Conservation (phyloP, 1,139 yeast genomes). For the Blastobotrys raffinosifermentans region DNA sequence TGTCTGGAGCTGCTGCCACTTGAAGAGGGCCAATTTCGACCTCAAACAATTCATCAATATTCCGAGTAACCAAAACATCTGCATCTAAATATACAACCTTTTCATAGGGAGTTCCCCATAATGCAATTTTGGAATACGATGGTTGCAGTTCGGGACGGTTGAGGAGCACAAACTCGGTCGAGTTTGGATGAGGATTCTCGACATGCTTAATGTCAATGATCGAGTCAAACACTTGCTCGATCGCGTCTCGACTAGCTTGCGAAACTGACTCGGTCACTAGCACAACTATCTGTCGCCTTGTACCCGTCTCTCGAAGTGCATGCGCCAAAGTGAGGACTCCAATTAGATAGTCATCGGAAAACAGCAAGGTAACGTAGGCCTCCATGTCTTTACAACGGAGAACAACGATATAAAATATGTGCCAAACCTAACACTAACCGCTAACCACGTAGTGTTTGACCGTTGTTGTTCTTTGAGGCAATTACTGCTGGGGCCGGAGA, state of each 20-base stretch:
- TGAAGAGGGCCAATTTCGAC: slow-evolving; percentile 17
- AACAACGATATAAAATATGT: slow-evolving; percentile 1
- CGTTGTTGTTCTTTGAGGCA: too few relatives aligned
- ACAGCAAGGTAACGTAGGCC: slow-evolving; percentile 65
- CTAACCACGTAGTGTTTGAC: too few relatives aligned
- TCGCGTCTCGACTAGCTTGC: slow-evolving; percentile 18
- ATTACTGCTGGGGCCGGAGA: too few relatives aligned
- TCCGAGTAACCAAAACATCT: slow-evolving; percentile 63
- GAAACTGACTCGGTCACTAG: slow-evolving; percentile 32
- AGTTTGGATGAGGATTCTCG: slow-evolving; percentile 21
- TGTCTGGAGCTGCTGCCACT: slow-evolving; percentile 72
- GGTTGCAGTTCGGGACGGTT: slow-evolving; percentile 68
- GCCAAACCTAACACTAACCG: neutral
- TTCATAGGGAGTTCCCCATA: slow-evolving; percentile 61
- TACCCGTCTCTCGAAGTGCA: slow-evolving; percentile 29
- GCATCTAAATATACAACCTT: slow-evolving; percentile 73
- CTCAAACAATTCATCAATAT: slow-evolving; percentile 40
- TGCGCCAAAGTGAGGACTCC: slow-evolving; percentile 67
- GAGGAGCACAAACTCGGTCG: slow-evolving; percentile 41
- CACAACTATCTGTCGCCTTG: slow-evolving; percentile 25
- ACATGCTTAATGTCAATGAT: slow-evolving; percentile 32
- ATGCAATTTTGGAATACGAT: slow-evolving; percentile 65
- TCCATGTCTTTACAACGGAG: slow-evolving; percentile 6
- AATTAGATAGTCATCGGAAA: slow-evolving; percentile 61
- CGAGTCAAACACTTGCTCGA: slow-evolving; percentile 29